These are phyloP conservation scores for Toxicodendron radicans DNA, from an alignment of 345 rosid species.

Conservation along the genomic window DNA sequence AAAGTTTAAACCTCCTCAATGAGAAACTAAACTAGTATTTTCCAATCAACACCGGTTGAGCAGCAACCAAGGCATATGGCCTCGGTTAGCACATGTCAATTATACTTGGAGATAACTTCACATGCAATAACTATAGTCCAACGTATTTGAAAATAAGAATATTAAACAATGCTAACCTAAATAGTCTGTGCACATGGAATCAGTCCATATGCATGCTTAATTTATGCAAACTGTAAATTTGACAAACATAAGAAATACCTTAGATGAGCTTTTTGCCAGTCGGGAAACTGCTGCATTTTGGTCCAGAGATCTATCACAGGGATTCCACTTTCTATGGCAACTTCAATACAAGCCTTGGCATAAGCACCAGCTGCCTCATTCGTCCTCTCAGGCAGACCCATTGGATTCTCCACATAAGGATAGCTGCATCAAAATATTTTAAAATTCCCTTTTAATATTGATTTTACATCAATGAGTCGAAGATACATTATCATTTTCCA, in stretches of 20 bases:
- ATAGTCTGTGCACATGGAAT: neutral
- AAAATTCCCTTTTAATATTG: neutral
- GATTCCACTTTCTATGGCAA: slow-evolving; percentile 55
- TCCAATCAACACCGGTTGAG: too few relatives aligned
- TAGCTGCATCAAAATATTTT: slow-evolving; percentile 38
- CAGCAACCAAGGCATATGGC: too few relatives aligned
- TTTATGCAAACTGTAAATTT: neutral
- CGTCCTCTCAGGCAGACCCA: slow-evolving; percentile 77
- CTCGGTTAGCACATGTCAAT: too few relatives aligned
- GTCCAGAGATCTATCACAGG: slow-evolving; percentile 72
- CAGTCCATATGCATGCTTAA: neutral
- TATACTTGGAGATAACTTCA: too few relatives aligned
- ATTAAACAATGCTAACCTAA: neutral
- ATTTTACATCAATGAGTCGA: neutral
- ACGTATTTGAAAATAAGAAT: neutral
- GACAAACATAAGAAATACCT: slow-evolving; percentile 32
- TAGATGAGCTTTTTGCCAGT: slow-evolving; percentile 62
- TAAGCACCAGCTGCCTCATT: slow-evolving; percentile 81
- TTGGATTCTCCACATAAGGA: slow-evolving; percentile 65
- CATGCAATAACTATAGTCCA: too few relatives aligned
- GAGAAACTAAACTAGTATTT: too few relatives aligned
- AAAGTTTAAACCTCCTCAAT: neutral
- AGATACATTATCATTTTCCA: neutral
- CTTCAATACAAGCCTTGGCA: slow-evolving; percentile 59
- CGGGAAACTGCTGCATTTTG: slow-evolving; percentile 65